Base-by-base conservation (phyloP, 2,329 filamentous ascomycete genomes). In the Trichophyton simii region DNA sequence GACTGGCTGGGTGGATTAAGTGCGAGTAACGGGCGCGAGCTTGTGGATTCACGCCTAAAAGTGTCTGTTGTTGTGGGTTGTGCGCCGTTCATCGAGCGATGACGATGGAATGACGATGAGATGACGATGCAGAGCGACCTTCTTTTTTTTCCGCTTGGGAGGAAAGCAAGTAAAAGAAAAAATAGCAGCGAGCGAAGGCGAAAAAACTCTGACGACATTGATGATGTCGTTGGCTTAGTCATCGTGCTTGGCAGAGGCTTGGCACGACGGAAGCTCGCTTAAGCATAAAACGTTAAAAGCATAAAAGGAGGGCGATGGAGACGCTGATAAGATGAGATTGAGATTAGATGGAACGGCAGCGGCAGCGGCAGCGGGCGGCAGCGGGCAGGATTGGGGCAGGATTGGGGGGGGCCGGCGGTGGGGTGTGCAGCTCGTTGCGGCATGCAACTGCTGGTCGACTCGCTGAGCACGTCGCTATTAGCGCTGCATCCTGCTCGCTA, bases 131-230 rank as follows among this genome's bases (percentile, higher is more conserved):
- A 60, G 11, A 42, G 63, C 57, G 52, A 63, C 60, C 60, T 57
- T 38, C 11, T 38, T 38, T 38, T 36, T 36, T 38, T 38, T 38
- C 34, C 9, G 34, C 34, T 36, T 9, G 34, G 34, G 11, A 31
- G 28, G 60, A 60, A 59, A 63, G 41, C 15, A 50, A 63, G 63
- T 62, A 63, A 63, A 64, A 57, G 58, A 60, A 62, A 59, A 62
- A 62, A 59, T 61, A 64, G 55, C 48, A 38, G 9, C 13, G 54
- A 63, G 55, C 57, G 58, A 65, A 58, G 57, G 41, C 15, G 57
- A 25, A 58, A 58, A 58, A 58, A 58, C 57, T 64, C 64, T 66
- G 64, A 66, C 64, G 64, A 66, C 64, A 66, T 64, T 66, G 64
- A 66, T 66, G 64, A 62, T 59, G 64, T 52, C 48, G 60, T 31